phyloP scores from a whole-genome alignment of 371 early-diverging fungal species.

The Conidiobolus incongruus region DNA sequence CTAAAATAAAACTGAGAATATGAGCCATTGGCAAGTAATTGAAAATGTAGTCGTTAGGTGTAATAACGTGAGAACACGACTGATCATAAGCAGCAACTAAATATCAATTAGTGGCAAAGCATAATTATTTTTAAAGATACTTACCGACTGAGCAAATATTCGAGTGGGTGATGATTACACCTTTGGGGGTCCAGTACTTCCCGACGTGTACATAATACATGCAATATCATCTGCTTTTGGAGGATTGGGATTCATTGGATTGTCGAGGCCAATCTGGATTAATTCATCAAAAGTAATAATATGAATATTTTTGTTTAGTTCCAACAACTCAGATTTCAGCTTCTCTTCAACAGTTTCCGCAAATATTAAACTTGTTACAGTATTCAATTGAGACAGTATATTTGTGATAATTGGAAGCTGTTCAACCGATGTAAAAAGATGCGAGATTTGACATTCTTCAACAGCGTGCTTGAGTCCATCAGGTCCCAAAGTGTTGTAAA shows the following conservation, averaged over 20 bases:
- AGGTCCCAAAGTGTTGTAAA: constrained; percentile 74
- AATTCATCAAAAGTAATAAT: constrained; percentile 30
- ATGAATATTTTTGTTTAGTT: constrained; percentile 15
- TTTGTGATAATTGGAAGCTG: constrained; percentile 42
- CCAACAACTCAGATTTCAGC: background rate
- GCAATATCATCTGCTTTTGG: constrained; percentile 58
- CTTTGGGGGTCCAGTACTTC: constrained; percentile 79
- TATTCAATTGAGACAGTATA: constrained; percentile 44
- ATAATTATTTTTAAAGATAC: constrained; percentile 4
- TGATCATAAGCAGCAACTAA: background rate
- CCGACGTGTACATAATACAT: constrained; percentile 92
- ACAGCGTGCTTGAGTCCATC: constrained; percentile 65
- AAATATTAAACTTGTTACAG: constrained; percentile 51
- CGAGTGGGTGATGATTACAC: constrained; percentile 64
- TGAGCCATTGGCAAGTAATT: constrained; percentile 92
- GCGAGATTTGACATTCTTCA: constrained; percentile 54
- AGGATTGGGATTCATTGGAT: constrained; percentile 26
- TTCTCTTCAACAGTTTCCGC: constrained; percentile 15
- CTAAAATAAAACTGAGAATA: constrained; percentile 66
- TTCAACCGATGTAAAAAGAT: constrained; percentile 58
- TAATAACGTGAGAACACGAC: constrained; percentile 1
- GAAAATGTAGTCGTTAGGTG: constrained; percentile 26
- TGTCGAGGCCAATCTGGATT: constrained; percentile 26
- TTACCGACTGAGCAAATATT: constrained; percentile 53
- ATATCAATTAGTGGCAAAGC: background rate